These are phyloP conservation scores for Penicillium taxi DNA, from an alignment of 495 filamentous ascomycete species.

Conservation along the genomic window DNA sequence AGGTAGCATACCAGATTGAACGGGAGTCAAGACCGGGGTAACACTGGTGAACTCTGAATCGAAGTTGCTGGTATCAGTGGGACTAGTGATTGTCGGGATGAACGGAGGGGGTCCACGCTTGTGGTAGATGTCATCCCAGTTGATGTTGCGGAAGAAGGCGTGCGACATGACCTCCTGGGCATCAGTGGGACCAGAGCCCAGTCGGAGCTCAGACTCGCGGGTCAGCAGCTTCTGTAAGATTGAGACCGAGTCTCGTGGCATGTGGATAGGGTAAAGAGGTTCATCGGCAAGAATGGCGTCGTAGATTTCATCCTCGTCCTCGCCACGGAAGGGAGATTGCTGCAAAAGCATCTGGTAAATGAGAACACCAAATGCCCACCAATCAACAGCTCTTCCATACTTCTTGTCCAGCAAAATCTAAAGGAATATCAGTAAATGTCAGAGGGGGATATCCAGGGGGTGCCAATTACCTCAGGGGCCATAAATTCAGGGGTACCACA, in stretches of 20 bases:
- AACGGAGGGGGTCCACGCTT: conserved; percentile 88
- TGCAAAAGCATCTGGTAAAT: conserved; percentile 99
- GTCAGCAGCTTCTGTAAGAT: conserved; percentile 97
- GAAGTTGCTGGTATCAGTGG: conserved; percentile 98
- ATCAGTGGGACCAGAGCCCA: conserved; percentile 92
- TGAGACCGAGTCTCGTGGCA: conserved; percentile 95
- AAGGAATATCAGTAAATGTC: conserved; percentile 12
- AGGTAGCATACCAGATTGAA: conserved; percentile 80
- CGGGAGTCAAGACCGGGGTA: conserved; percentile 92
- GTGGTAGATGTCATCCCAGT: conserved; percentile 97
- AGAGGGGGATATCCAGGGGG: background rate
- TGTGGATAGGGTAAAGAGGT: conserved; percentile 96
- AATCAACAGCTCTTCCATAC: conserved; percentile 97
- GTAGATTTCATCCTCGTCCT: conserved; percentile 99
- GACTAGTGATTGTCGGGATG: conserved; percentile 75
- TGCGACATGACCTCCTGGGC: conserved; percentile 99
- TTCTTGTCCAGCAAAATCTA: conserved; percentile 97
- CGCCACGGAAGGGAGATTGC: conserved; percentile 96
- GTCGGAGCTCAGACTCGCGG: conserved; percentile 83
- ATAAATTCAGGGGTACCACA: conserved; percentile 99
- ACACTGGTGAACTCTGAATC: conserved; percentile 98
- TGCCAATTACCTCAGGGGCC: conserved; percentile 77
- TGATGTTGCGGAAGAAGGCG: conserved; percentile 94
- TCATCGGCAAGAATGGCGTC: conserved; percentile 98
- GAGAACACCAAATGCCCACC: conserved; percentile 99